Conservation (phyloP, 2,329 filamentous ascomycete species). For the Cytospora schulzeri region DNA sequence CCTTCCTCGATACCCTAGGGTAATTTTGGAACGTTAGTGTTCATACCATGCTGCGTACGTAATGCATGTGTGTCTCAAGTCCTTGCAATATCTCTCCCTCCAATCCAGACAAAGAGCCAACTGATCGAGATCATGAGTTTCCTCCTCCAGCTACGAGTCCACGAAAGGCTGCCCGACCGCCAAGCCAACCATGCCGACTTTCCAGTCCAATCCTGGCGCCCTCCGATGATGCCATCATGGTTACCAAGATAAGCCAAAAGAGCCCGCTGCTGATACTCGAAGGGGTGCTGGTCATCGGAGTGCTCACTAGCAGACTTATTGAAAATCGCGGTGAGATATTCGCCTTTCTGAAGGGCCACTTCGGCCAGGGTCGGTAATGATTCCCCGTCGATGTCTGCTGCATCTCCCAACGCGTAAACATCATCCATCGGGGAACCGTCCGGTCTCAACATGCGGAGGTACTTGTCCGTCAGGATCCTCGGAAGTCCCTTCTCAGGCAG, state of each 20-base stretch:
- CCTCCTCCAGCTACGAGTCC: conserved; percentile 39
- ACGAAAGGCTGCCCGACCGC: conserved; percentile 41
- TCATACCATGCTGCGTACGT: background rate
- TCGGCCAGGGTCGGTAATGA: conserved; percentile 40
- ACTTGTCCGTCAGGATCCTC: conserved; percentile 28
- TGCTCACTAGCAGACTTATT: conserved; percentile 14
- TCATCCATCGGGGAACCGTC: conserved; percentile 34
- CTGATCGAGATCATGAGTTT: conserved; percentile 38
- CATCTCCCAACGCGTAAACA: conserved; percentile 41
- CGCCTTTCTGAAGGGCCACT: conserved; percentile 42
- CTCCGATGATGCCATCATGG: conserved; percentile 45
- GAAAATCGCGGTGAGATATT: conserved; percentile 36
- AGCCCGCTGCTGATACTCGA: conserved; percentile 42
- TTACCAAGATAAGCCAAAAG: conserved; percentile 44
- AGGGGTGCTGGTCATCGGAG: conserved; percentile 29
- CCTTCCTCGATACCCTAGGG: too few relatives aligned
- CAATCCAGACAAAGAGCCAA: conserved; percentile 37
- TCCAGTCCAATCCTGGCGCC: conserved; percentile 43
- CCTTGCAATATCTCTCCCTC: conserved; percentile 38
- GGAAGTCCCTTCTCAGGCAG: conserved; percentile 30
- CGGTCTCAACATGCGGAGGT: conserved; percentile 32
- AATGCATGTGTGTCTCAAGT: background rate
- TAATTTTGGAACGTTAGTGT: background rate
- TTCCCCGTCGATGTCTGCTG: conserved; percentile 41
- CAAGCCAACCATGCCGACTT: conserved; percentile 46